Percentiles rank a stretch among this genome's conserved stretches.
These are phyloP conservation scores for Thoreauomyces humboldtii DNA, from an alignment of 192 early-diverging fungal species.

Conservation along the genomic window DNA sequence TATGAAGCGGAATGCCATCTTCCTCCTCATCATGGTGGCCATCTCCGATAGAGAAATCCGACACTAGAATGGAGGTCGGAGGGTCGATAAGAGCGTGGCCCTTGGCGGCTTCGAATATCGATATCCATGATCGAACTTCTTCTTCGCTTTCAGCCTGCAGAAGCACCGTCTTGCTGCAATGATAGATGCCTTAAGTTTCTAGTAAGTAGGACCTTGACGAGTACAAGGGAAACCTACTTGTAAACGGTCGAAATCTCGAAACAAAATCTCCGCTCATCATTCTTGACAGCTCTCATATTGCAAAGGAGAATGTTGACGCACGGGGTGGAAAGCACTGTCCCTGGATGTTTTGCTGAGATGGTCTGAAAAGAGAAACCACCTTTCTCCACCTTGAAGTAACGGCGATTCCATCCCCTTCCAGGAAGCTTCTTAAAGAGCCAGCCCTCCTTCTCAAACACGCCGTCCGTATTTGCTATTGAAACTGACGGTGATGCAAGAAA, in stretches of 20 bases:
- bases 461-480: neutral
- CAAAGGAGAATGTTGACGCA: constrained; percentile 58
- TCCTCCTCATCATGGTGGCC: constrained; percentile 28
- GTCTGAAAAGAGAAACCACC: constrained; percentile 44
- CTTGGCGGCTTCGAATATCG: constrained; percentile 61
- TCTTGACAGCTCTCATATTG: constrained; percentile 45
- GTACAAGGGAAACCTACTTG: too few species aligned
- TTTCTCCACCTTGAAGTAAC: constrained; percentile 9
- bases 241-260: constrained; percentile 66
- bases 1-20: constrained; percentile 14
- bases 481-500: neutral
- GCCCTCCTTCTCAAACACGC: neutral
- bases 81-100: constrained; percentile 5
- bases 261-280: constrained; percentile 68
- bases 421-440: neutral
- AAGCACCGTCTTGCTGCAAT: constrained; percentile 40
- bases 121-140: constrained; percentile 67
- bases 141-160: constrained; percentile 70
- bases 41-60: neutral
- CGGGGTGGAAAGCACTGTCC: constrained; percentile 50
- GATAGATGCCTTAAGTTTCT: too few species aligned
- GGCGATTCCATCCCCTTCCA: neutral
- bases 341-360: constrained; percentile 43
- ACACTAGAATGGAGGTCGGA: neutral
- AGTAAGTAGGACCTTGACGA: too few species aligned